These are phyloP conservation scores for Clitopilus hobsonii DNA, from an alignment of 768 basidiomycete genomes.

Conservation along the genomic window DNA sequence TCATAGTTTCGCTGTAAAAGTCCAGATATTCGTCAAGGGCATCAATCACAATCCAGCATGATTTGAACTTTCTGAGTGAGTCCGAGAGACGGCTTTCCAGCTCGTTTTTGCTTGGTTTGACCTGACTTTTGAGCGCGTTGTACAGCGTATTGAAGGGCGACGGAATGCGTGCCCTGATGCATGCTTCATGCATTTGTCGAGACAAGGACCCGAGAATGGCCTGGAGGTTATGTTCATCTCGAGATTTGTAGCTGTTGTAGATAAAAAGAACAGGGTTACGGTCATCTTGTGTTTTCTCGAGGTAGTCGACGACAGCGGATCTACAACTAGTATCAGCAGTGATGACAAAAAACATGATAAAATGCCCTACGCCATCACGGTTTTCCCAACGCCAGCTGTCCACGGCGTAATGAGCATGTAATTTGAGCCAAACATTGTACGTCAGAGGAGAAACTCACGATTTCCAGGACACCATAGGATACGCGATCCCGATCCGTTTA, in stretches of 20 bases:
- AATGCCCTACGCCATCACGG: too few relatives aligned
- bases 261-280: background rate
- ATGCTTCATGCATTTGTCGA: background rate
- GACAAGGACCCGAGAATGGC: background rate
- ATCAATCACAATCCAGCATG: background rate
- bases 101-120: too few relatives aligned
- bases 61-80: background rate
- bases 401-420: too few relatives aligned
- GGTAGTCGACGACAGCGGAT: background rate
- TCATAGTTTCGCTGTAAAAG: background rate
- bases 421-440: too few relatives aligned
- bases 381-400: too few relatives aligned
- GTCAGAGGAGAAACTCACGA: too few relatives aligned
- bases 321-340: too few relatives aligned
- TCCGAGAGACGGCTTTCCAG: too few relatives aligned
- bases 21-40: background rate
- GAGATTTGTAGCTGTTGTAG: background rate
- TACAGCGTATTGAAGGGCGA: background rate
- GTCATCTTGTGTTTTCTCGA: background rate
- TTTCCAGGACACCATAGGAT: too few relatives aligned
- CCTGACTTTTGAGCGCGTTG: too few relatives aligned
- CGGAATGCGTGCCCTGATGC: background rate
- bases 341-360: too few relatives aligned
- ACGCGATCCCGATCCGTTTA: too few relatives aligned
- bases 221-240: background rate